Evolutionary conservation across 169 alveolate genomes (phyloP), one percentile per base, ranked within the genome.

Genomic region (Plasmodium gonderi): DNA sequence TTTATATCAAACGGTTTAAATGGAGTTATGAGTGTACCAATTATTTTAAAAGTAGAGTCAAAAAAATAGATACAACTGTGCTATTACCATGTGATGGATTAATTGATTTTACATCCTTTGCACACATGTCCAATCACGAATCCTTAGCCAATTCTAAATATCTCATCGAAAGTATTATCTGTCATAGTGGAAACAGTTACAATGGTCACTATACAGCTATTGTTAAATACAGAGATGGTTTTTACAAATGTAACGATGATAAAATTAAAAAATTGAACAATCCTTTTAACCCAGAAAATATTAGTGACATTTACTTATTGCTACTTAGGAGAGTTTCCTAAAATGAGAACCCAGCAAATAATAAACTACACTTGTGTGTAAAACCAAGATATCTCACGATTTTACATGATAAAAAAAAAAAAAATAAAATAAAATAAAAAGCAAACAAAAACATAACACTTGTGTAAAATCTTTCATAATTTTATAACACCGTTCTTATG

Each of bases 1-100:
- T 87, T 23, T 87, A 87, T 75, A 87, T 87, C 29, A 87, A 87
- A 75, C 78, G 93, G 68, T 87, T 87, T 87, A 87, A 87, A 65
- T 87, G 93, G 93, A 76, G 65, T 54, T 87, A 75, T 47, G 85
- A 75, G 23, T 42, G 79, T 44, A 75, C 72, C 26, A 87, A 87
- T 87, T 75, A 87, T 76, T 54, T 40, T 65, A 75, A 87, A 74
- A 87, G 72, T 75, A 87, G 79, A 74, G 67, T 87, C 12, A 87
- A 87, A 87, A 87, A 87, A 74, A 87, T 87, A 38, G 80, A 87
- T 67, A 87, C 93, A 1, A 87, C 51, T 33, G 87, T 87, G 4
- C 45, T 87, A 60, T 51, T 87, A 29, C 93, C 93, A 23, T 40
- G 29, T 26, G 93, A 87, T 87, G 93, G 93, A 11, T 51, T 87